Percentiles rank a stretch among this genome's conserved stretches.
phyloP scores from a whole-genome alignment of 495 filamentous ascomycete species.

The Beverwykella pulmonaria region DNA sequence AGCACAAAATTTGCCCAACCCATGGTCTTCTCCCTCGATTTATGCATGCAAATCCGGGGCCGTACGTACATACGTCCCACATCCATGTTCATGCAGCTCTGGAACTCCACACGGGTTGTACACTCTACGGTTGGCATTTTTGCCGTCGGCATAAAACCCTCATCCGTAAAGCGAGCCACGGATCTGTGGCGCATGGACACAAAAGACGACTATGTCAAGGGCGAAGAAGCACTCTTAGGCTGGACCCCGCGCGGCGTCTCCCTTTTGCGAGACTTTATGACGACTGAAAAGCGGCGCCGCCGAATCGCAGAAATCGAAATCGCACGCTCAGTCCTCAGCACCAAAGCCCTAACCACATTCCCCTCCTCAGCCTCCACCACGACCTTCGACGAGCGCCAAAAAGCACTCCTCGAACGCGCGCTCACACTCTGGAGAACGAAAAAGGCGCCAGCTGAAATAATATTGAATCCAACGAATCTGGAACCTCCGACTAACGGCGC shows the following conservation, averaged over 20 bases:
- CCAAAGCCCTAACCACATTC: conserved; percentile 27
- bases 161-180: conserved; percentile 84
- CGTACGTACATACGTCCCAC: conserved; percentile 81
- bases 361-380: neutral
- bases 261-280: conserved; percentile 80
- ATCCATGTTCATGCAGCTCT: conserved; percentile 84
- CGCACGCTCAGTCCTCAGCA: conserved; percentile 68
- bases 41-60: conserved; percentile 80
- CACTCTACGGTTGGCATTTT: conserved; percentile 86
- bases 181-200: conserved; percentile 98
- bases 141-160: conserved; percentile 79
- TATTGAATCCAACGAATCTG: conserved; percentile 74
- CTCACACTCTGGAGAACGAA: conserved; percentile 77
- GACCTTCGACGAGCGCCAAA: conserved; percentile 38
- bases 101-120: conserved; percentile 80
- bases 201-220: conserved; percentile 88
- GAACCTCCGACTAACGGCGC: conserved; percentile 72
- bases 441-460: conserved; percentile 70
- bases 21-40: conserved; percentile 79
- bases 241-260: conserved; percentile 91
- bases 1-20: conserved; percentile 77
- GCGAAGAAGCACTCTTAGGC: conserved; percentile 78
- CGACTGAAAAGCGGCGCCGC: conserved; percentile 66
- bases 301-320: conserved; percentile 79
- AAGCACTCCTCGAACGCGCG: conserved; percentile 65